These are phyloP conservation scores for Triticum urartu DNA, from an alignment of 176 grass and related monocot genomes.

Conservation along the genomic window DNA sequence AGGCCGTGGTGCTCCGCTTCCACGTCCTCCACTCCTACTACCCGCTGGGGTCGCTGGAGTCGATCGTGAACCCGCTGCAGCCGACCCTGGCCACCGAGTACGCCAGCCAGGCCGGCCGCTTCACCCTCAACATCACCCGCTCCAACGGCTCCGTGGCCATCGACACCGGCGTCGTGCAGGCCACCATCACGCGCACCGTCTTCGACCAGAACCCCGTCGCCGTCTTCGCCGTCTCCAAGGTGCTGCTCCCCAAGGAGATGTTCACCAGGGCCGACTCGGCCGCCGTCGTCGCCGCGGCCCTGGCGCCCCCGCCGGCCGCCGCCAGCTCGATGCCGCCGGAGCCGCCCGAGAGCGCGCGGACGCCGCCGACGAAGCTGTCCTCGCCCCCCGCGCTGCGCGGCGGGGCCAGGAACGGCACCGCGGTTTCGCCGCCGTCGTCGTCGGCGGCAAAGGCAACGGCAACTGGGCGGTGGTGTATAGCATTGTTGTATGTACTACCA, in stretches of 20 bases:
- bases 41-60: slow-evolving; percentile 84
- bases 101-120: slow-evolving; percentile 56
- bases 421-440: not conserved
- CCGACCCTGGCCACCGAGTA: slow-evolving; percentile 85
- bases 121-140: slow-evolving; percentile 90
- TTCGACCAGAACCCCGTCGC: slow-evolving; percentile 95
- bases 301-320: not conserved
- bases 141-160: slow-evolving; percentile 75
- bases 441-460: not conserved
- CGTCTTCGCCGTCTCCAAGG: slow-evolving; percentile 83
- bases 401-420: slow-evolving; percentile 10
- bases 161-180: slow-evolving; percentile 87
- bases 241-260: slow-evolving; percentile 88
- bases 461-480: slow-evolving; percentile 34
- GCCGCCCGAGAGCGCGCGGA: slow-evolving; percentile 8
- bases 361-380: slow-evolving; percentile 54
- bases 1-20: slow-evolving; percentile 82
- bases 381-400: slow-evolving; percentile 47
- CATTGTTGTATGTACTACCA: slow-evolving; percentile 39
- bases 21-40: slow-evolving; percentile 94
- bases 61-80: slow-evolving; percentile 90
- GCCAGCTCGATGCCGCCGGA: not conserved
- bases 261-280: slow-evolving; percentile 32
- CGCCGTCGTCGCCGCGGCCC: not conserved
- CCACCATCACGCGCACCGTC: slow-evolving; percentile 74